phyloP scores from a whole-genome alignment of 768 basidiomycete species.

The Naganishia onofrii region DNA sequence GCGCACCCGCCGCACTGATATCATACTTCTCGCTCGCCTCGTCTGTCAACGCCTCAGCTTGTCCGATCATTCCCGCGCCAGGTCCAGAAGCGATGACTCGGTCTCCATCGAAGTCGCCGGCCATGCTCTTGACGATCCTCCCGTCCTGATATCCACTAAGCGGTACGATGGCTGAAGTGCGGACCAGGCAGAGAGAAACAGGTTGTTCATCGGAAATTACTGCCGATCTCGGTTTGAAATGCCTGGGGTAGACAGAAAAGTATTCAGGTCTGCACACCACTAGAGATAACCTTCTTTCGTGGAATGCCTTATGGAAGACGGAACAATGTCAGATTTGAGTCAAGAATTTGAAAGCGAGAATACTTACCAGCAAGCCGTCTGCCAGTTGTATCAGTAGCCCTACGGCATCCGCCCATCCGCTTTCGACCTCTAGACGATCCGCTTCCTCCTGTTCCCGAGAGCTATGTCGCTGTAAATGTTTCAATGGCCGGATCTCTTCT shows the following conservation, averaged over 20 bases:
- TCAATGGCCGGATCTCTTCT: not conserved
- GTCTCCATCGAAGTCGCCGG: conserved; percentile 15
- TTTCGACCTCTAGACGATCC: conserved; percentile 11
- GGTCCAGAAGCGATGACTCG: conserved; percentile 13
- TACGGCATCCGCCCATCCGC: conserved; percentile 17
- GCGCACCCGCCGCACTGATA: not conserved
- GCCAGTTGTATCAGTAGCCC: conserved; percentile 26
- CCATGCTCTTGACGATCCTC: not conserved
- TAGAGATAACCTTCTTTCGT: conserved; percentile 23
- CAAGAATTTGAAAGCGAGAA: not conserved
- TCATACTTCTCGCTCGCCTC: not conserved
- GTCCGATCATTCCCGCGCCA: not conserved
- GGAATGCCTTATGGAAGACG: conserved; percentile 5
- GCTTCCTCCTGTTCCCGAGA: conserved; percentile 18
- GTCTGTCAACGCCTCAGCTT: conserved; percentile 1
- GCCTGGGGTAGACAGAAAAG: conserved; percentile 9
- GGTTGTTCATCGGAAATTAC: conserved; percentile 9
- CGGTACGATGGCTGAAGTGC: conserved; percentile 15
- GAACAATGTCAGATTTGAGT: not conserved
- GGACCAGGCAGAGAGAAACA: conserved; percentile 6
- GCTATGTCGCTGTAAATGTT: not conserved
- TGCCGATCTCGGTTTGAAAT: conserved; percentile 8
- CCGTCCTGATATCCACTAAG: conserved; percentile 20
- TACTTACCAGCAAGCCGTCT: conserved; percentile 23
- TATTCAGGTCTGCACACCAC: conserved; percentile 24